Evolutionary conservation across 2,329 filamentous ascomycete genomes (phyloP), one percentile per base, ranked within the genome.

Genomic region (Bretziella fagacearum): DNA sequence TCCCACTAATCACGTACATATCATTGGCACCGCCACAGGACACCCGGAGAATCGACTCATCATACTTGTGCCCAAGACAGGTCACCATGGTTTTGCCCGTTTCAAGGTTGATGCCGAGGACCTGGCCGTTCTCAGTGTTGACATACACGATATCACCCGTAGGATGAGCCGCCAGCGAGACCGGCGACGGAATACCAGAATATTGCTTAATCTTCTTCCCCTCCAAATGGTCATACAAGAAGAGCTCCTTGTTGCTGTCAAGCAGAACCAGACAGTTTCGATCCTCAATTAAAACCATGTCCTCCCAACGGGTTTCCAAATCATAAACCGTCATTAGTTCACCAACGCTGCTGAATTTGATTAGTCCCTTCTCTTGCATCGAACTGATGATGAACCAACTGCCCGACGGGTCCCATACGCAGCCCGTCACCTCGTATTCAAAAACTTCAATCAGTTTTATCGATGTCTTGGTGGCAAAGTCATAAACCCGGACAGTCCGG

Each of bases 1-100:
- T 94, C 8, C 91, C 91, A 56, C 84, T 89, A 23, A 93, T 70
- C 7, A 96, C 81, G 60, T 95, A 95, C 59, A 81, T 87, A 63
- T 95, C 86, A 50, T 84, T 80, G 1, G 89, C 87, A 26, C 91
- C 91, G 15, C 91, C 91, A 62, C 95, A 91, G 0, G 71, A 67
- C 56, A 79, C 83, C 44, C 89, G 73, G 50, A 98, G 93, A 47
- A 95, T 73, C 57, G 69, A 94, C 2, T 80, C 66, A 46, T 77
- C 79, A 52, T 86, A 84, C 36, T 70, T 73, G 52, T 87, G 81
- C 0, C 85, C 87, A 13, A 74, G 67, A 58, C 83, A 96, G 54
- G 71, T 77, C 54, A 81, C 79, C 3, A 89, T 67, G n/a, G 79
- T 68, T 26, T 79, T 43, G 94, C 69, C 30, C 30, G 17, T 33